Percentiles rank a stretch among this genome's conserved stretches.
phyloP scores from a whole-genome alignment of 2,329 filamentous ascomycete species.

The Claviceps lovelessii region DNA sequence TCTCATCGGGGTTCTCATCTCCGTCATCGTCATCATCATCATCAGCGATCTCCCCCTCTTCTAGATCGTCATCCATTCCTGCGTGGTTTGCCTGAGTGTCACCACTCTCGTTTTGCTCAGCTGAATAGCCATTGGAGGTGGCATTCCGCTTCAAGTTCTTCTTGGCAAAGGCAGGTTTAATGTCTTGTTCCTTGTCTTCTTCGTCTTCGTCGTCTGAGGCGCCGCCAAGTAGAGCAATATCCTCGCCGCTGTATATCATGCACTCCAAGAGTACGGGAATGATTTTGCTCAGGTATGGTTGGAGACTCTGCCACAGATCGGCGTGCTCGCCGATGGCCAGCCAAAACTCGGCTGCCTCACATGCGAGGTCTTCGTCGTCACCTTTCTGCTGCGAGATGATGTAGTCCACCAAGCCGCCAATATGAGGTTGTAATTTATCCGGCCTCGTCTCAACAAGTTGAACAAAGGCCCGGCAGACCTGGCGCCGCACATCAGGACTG shows the following conservation, averaged over 20 bases:
- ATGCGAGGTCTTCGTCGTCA: constrained; percentile 76
- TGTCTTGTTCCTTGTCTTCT: constrained; percentile 79
- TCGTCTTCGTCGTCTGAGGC: constrained; percentile 82
- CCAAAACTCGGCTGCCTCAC: constrained; percentile 97
- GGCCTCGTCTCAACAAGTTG: constrained; percentile 82
- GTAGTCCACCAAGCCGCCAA: constrained; percentile 79
- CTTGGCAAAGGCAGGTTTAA: constrained; percentile 84
- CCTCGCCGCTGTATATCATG: constrained; percentile 94
- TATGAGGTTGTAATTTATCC: constrained; percentile 79
- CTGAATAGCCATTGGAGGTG: constrained; percentile 34
- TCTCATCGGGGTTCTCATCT: constrained; percentile 77
- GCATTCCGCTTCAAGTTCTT: constrained; percentile 43
- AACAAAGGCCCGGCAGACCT: constrained; percentile 87
- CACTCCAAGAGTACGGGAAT: constrained; percentile 82
- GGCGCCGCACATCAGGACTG: constrained; percentile 70
- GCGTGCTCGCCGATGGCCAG: constrained; percentile 82
- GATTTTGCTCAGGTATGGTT: constrained; percentile 67
- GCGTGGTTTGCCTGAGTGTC: constrained; percentile 41
- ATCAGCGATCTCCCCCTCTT: constrained; percentile 62
- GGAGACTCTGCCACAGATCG: constrained; percentile 59
- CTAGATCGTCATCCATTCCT: constrained; percentile 58
- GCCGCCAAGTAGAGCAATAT: constrained; percentile 70
- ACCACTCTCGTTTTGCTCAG: background rate
- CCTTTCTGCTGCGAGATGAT: constrained; percentile 80
- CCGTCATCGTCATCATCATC: constrained; percentile 55